Percentiles rank a stretch among this genome's conserved stretches.
Conservation (phyloP, 768 basidiomycete species). For the Mrakia blollopis region DNA sequence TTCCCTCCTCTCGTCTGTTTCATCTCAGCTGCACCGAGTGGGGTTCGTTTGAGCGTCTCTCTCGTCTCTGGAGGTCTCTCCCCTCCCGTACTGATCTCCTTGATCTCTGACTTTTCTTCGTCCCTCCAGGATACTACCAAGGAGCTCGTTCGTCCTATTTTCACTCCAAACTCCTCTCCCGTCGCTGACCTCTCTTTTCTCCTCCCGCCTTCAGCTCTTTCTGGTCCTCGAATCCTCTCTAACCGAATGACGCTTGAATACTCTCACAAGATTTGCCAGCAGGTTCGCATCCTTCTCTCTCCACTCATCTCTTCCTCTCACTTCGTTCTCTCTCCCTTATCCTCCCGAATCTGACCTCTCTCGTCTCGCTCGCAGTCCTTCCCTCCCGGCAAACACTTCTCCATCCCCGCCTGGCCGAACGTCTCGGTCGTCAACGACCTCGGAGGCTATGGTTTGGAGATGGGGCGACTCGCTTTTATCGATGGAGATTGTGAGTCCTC, state of each 20-base stretch:
- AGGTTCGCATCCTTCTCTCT: slow-evolving; percentile 44
- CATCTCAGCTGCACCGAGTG: slow-evolving; percentile 73
- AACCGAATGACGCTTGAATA: slow-evolving; percentile 68
- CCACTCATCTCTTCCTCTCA: neutral
- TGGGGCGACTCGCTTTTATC: slow-evolving; percentile 78
- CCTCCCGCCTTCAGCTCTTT: slow-evolving; percentile 45
- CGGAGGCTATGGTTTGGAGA: slow-evolving; percentile 77
- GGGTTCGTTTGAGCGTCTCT: slow-evolving; percentile 50
- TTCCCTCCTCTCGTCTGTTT: neutral
- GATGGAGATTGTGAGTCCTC: slow-evolving; percentile 64
- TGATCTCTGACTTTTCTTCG: too few species aligned
- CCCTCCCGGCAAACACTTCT: slow-evolving; percentile 68
- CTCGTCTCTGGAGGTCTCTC: neutral
- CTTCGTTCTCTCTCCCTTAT: neutral
- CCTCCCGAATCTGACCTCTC: neutral
- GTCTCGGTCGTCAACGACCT: slow-evolving; percentile 73
- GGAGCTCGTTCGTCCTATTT: slow-evolving; percentile 39
- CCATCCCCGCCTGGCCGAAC: slow-evolving; percentile 68
- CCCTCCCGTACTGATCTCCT: neutral
- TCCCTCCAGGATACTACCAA: slow-evolving; percentile 57
- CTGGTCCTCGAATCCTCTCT: slow-evolving; percentile 72
- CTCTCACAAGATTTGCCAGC: slow-evolving; percentile 61
- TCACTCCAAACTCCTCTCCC: neutral
- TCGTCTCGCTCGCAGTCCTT: slow-evolving; percentile 53
- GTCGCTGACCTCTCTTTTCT: neutral